Percentiles rank a stretch among this genome's conserved stretches.
These are phyloP conservation scores for Schwanniomyces vanrijiae DNA, from an alignment of 805 yeast species.

Conservation along the genomic window DNA sequence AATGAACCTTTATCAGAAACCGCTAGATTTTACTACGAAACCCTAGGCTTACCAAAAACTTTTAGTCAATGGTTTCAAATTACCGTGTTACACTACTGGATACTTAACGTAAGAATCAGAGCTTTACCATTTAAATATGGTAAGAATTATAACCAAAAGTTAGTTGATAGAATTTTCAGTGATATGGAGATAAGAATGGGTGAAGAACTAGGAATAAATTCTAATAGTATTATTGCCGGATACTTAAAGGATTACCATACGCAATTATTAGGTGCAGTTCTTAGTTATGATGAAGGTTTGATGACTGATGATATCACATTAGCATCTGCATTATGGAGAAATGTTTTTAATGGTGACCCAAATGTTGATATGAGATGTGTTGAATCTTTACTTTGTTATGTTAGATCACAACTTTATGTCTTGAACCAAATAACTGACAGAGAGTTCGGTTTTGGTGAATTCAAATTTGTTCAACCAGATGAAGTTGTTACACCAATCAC, in stretches of 20 bases:
- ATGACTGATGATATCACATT: constrained; percentile 74
- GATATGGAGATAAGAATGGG: constrained; percentile 86
- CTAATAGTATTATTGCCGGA: constrained; percentile 79
- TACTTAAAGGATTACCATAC: constrained; percentile 88
- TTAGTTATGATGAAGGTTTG: constrained; percentile 92
- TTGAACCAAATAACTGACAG: constrained; percentile 83
- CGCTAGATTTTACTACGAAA: constrained; percentile 83
- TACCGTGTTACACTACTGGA: constrained; percentile 89
- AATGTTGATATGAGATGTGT: constrained; percentile 79
- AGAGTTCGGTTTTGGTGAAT: constrained; percentile 90
- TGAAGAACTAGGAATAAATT: constrained; percentile 80
- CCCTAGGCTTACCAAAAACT: constrained; percentile 77
- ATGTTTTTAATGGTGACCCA: constrained; percentile 81
- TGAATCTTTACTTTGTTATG: constrained; percentile 87
- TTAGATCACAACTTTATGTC: constrained; percentile 86
- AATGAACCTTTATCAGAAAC: constrained; percentile 68
- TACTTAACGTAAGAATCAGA: constrained; percentile 91
- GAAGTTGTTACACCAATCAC: constrained; percentile 74
- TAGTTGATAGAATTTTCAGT: constrained; percentile 83
- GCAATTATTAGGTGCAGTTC: constrained; percentile 84
- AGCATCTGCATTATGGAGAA: constrained; percentile 86
- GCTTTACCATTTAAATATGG: constrained; percentile 92
- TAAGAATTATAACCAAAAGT: constrained; percentile 84
- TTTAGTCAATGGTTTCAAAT: constrained; percentile 97
- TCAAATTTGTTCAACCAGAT: constrained; percentile 80